Evolutionary conservation across 2,329 filamentous ascomycete genomes (phyloP).

Genomic region (Exophiala bonariae): DNA sequence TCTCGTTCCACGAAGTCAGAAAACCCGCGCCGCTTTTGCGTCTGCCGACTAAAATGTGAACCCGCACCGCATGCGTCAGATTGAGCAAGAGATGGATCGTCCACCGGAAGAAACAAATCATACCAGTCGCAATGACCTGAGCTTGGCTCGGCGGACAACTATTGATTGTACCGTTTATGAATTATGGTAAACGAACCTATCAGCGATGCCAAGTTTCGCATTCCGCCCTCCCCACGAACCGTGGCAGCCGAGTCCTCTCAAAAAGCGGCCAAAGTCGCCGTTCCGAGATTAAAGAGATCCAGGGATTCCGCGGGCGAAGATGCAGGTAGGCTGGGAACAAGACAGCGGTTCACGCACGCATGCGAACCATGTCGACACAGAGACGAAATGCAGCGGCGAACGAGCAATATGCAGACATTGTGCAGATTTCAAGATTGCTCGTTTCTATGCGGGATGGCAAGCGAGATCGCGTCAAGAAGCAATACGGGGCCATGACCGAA

Average conservation of each 20-base stretch:
- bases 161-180: no score
- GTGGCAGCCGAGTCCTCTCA: slow-evolving; percentile 1
- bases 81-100: no score
- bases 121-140: no score
- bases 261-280: slow-evolving; percentile 30
- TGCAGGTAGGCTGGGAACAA: slow-evolving; percentile 14
- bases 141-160: no score
- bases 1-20: no score
- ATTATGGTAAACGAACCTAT: no score
- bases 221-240: slow-evolving; percentile 23
- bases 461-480: slow-evolving; percentile 43
- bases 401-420: slow-evolving; percentile 42
- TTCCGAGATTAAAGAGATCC: slow-evolving; percentile 32
- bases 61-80: no score
- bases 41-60: no score
- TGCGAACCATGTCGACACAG: slow-evolving; percentile 43
- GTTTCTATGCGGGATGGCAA: slow-evolving; percentile 46
- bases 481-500: slow-evolving; percentile 38
- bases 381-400: slow-evolving; percentile 45
- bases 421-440: slow-evolving; percentile 37
- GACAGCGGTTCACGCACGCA: slow-evolving; percentile 34
- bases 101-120: no score
- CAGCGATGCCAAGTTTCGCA: no score
- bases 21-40: no score
- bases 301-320: slow-evolving; percentile 19